Evolutionary conservation across 805 yeast genomes (phyloP).

Genomic region (Brettanomyces nanus): DNA sequence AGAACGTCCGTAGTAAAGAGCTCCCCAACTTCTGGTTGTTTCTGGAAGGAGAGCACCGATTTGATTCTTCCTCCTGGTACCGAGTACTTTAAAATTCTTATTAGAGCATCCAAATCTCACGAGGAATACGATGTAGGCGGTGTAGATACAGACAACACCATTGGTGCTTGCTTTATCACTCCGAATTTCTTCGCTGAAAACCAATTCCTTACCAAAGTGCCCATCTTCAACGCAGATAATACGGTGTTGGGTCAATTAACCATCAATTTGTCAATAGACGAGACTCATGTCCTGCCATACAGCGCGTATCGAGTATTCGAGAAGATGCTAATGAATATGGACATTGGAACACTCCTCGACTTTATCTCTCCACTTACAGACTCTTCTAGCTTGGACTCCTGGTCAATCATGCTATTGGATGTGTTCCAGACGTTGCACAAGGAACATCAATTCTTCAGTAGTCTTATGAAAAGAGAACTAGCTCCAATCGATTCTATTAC

Average conservation of each 20-base stretch:
- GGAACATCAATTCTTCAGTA: constrained; percentile 67
- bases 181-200: constrained; percentile 38
- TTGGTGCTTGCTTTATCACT: constrained; percentile 49
- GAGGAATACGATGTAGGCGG: constrained; percentile 11
- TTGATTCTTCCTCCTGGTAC: constrained; percentile 53
- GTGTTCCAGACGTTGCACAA: constrained; percentile 62
- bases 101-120: constrained; percentile 23
- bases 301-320: constrained; percentile 55
- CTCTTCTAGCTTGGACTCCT: constrained; percentile 38
- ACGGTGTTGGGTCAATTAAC: constrained; percentile 51
- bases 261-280: constrained; percentile 40
- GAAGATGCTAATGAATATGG: constrained; percentile 45
- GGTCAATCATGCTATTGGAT: constrained; percentile 56
- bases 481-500: constrained; percentile 37
- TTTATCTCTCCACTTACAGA: constrained; percentile 31
- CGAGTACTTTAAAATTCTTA: constrained; percentile 40
- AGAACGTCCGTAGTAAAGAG: constrained; percentile 57
- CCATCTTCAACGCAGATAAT: constrained; percentile 16
- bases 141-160: constrained; percentile 28
- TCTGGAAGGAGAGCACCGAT: constrained; percentile 76
- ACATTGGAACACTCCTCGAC: constrained; percentile 43
- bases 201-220: constrained; percentile 15
- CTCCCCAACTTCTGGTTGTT: constrained; percentile 38
- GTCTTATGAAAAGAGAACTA: constrained; percentile 62
- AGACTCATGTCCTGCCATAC: constrained; percentile 53